A percentile compares a stretch with the other conserved stretches of the same genome.
These are phyloP conservation scores for Macrocystidia cucumis DNA, from an alignment of 1,284 basidiomycete genomes.

Conservation along the genomic window DNA sequence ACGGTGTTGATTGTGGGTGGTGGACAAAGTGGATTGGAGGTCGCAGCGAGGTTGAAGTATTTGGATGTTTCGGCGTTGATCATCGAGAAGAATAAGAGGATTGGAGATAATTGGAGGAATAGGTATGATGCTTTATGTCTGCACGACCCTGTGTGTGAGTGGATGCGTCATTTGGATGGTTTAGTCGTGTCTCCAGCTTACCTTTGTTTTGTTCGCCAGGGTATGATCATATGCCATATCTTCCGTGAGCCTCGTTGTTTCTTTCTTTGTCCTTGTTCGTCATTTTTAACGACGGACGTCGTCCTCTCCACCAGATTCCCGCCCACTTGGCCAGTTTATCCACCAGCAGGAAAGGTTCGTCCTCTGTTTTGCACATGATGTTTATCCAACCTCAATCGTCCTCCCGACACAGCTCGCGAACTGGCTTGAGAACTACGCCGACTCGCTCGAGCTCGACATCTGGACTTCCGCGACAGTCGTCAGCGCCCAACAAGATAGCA, in stretches of 20 bases:
- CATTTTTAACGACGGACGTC: too few relatives aligned
- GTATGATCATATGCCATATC: slow-evolving; percentile 48
- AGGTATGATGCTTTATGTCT: slow-evolving; percentile 58
- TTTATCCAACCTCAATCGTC: background rate
- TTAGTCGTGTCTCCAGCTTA: slow-evolving; percentile 1
- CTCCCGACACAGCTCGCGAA: slow-evolving; percentile 42
- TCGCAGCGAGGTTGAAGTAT: slow-evolving; percentile 54
- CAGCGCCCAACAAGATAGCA: slow-evolving; percentile 34
- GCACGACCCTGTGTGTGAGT: slow-evolving; percentile 60
- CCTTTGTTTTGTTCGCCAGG: slow-evolving; percentile 24
- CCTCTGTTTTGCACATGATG: background rate
- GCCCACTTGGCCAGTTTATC: slow-evolving; percentile 53
- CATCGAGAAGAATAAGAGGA: slow-evolving; percentile 45
- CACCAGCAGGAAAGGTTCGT: slow-evolving; percentile 44
- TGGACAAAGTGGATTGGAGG: slow-evolving; percentile 59
- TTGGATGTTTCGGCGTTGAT: slow-evolving; percentile 48
- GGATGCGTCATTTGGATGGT: slow-evolving; percentile 4
- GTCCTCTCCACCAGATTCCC: slow-evolving; percentile 38
- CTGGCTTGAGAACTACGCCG: slow-evolving; percentile 64
- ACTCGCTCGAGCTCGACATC: slow-evolving; percentile 56
- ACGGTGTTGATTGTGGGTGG: slow-evolving; percentile 55
- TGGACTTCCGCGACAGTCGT: slow-evolving; percentile 52
- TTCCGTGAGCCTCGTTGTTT: slow-evolving; percentile 24
- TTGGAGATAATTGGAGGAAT: slow-evolving; percentile 56
- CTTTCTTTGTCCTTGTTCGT: slow-evolving; percentile 11